Percentiles rank a stretch among this genome's conserved stretches.
phyloP scores from a whole-genome alignment of 768 basidiomycete species.

The Kwoniella sp. region DNA sequence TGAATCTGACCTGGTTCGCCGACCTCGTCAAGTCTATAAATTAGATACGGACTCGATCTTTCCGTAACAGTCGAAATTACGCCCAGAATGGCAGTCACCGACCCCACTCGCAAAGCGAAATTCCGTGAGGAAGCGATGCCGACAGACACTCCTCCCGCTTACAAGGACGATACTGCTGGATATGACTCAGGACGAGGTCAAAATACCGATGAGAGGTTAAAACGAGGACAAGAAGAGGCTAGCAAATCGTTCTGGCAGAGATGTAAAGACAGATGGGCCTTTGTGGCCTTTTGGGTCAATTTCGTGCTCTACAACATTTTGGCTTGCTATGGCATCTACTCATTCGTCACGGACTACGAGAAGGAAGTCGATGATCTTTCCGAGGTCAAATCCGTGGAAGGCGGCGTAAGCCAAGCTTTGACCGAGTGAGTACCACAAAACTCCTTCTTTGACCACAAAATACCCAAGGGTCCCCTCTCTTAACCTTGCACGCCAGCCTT shows the following conservation, averaged over 20 bases:
- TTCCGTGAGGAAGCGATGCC: too few relatives aligned
- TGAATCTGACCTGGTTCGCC: too few relatives aligned
- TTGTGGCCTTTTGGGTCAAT: conserved; percentile 1
- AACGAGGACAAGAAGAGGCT: background rate
- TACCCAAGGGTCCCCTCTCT: too few relatives aligned
- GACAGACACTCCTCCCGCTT: too few relatives aligned
- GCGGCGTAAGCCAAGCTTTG: background rate
- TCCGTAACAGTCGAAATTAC: too few relatives aligned
- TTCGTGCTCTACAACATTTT: conserved; percentile 4
- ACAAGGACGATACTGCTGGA: background rate
- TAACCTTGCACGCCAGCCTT: background rate
- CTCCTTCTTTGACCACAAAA: too few relatives aligned
- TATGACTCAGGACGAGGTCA: background rate
- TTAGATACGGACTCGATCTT: too few relatives aligned
- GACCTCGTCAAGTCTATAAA: too few relatives aligned
- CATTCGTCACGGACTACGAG: conserved; percentile 4
- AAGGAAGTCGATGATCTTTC: background rate
- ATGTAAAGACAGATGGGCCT: conserved; percentile 14
- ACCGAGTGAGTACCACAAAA: conserved; percentile 8
- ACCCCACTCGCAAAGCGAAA: too few relatives aligned
- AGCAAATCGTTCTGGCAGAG: conserved; percentile 1
- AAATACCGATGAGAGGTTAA: background rate
- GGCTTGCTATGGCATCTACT: conserved; percentile 8
- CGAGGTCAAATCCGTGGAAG: background rate
- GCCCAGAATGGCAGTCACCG: too few relatives aligned